Evolutionary conservation across 371 early-diverging fungal genomes (phyloP).

Genomic region (Sporodiniella umbellata): DNA sequence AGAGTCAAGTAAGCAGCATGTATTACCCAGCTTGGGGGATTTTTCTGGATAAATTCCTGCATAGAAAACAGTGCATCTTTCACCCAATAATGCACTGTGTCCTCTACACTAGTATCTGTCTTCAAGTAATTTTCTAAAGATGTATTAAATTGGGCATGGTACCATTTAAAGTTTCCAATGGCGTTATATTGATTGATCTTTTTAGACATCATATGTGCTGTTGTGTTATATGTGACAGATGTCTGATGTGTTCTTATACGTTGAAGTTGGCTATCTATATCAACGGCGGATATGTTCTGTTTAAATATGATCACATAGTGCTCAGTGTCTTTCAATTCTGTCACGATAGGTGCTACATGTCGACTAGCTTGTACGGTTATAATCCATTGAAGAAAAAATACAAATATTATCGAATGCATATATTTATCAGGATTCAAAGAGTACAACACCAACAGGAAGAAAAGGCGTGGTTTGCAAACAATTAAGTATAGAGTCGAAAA

Average conservation of each 20-base stretch:
- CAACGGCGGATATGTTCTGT: constrained; percentile 11
- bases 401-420: no score
- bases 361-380: not conserved
- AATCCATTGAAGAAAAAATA: no score
- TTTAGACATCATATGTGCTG: not conserved
- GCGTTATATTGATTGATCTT: constrained; percentile 6
- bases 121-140: constrained; percentile 19
- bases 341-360: constrained; percentile 9
- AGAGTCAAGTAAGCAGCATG: no score
- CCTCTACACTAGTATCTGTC: constrained; percentile 1
- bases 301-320: constrained; percentile 39
- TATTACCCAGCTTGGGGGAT: constrained; percentile 47
- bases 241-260: constrained; percentile 18
- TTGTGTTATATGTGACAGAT: not conserved
- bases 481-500: no score
- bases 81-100: constrained; percentile 37
- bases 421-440: no score
- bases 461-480: no score
- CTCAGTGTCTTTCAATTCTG: constrained; percentile 17
- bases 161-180: constrained; percentile 44
- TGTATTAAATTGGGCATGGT: constrained; percentile 28
- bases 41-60: constrained; percentile 40
- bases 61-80: constrained; percentile 34
- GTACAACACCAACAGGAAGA: no score
- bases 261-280: constrained; percentile 31